Evolutionary conservation across 1,139 yeast genomes (phyloP).

Genomic region (Geotrichum candidum): DNA sequence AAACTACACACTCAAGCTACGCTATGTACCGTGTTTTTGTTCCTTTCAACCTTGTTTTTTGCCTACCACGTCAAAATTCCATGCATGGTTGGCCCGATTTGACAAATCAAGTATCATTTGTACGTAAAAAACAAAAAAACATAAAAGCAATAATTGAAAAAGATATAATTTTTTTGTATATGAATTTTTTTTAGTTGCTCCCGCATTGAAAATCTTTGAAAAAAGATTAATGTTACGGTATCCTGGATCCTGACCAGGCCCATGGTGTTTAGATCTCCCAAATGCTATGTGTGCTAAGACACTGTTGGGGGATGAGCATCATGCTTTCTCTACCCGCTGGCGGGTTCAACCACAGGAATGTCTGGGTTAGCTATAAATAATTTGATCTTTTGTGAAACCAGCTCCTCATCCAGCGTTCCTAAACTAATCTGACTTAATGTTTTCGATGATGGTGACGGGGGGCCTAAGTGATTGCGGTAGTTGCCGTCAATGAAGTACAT

Average conservation of each 20-base stretch:
- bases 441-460: not conserved
- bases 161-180: too few relatives aligned
- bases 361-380: slow-evolving; percentile 16
- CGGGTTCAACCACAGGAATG: not conserved
- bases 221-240: not conserved
- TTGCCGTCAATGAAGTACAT: not conserved
- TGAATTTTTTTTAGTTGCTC: too few relatives aligned
- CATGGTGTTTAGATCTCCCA: not conserved
- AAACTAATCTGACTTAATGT: not conserved
- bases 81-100: too few relatives aligned
- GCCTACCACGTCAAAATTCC: too few relatives aligned
- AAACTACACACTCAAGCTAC: too few relatives aligned
- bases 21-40: too few relatives aligned
- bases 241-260: not conserved
- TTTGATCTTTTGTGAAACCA: slow-evolving; percentile 3
- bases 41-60: too few relatives aligned
- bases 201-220: not conserved
- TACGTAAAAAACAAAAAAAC: not conserved
- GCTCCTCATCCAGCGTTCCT: slow-evolving; percentile 6
- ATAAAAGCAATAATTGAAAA: too few relatives aligned
- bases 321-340: not conserved
- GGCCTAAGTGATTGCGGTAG: not conserved
- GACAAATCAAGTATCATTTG: not conserved
- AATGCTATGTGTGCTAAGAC: too few relatives aligned
- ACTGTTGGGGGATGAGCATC: too few relatives aligned